Evolutionary conservation across 495 filamentous ascomycete species (phyloP).

Genomic region (Thermothielavioides terrestris): DNA sequence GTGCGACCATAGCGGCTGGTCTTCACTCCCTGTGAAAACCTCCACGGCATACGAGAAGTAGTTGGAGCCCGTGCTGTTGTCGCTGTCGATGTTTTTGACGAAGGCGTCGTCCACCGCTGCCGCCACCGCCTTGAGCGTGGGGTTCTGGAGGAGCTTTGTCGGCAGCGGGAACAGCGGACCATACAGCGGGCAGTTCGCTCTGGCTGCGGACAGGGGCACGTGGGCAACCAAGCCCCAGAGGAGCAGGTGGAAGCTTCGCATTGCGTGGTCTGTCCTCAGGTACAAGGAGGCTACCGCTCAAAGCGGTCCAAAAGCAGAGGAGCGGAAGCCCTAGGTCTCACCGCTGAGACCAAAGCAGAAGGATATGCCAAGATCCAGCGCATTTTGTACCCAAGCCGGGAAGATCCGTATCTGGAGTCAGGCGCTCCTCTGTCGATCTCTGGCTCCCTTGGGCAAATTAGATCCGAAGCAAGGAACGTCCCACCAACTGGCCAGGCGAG

Average conservation of each 20-base stretch:
- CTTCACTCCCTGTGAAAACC: slow-evolving; percentile 36
- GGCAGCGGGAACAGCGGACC: slow-evolving; percentile 40
- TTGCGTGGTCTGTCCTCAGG: not conserved
- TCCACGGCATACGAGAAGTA: slow-evolving; percentile 42
- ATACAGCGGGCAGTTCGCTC: slow-evolving; percentile 39
- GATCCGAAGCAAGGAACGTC: too few relatives aligned
- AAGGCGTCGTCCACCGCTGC: slow-evolving; percentile 25
- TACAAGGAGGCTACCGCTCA: too few relatives aligned
- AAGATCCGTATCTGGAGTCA: too few relatives aligned
- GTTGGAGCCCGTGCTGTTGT: slow-evolving; percentile 28
- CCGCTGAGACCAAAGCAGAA: too few relatives aligned
- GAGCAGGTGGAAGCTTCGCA: not conserved
- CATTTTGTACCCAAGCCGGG: too few relatives aligned
- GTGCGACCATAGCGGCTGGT: slow-evolving; percentile 37
- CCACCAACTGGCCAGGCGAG: too few relatives aligned
- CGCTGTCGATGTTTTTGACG: slow-evolving; percentile 25
- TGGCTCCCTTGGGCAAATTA: too few relatives aligned
- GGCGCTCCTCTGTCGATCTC: too few relatives aligned
- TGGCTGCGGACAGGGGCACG: slow-evolving; percentile 13
- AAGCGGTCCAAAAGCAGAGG: too few relatives aligned
- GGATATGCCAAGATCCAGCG: too few relatives aligned
- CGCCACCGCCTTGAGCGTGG: slow-evolving; percentile 19
- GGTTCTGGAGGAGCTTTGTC: slow-evolving; percentile 23
- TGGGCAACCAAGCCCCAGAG: not conserved
- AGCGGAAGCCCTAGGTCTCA: too few relatives aligned